These are phyloP conservation scores for Colletotrichum godetiae DNA, from an alignment of 2,329 filamentous ascomycete genomes.

Conservation along the genomic window DNA sequence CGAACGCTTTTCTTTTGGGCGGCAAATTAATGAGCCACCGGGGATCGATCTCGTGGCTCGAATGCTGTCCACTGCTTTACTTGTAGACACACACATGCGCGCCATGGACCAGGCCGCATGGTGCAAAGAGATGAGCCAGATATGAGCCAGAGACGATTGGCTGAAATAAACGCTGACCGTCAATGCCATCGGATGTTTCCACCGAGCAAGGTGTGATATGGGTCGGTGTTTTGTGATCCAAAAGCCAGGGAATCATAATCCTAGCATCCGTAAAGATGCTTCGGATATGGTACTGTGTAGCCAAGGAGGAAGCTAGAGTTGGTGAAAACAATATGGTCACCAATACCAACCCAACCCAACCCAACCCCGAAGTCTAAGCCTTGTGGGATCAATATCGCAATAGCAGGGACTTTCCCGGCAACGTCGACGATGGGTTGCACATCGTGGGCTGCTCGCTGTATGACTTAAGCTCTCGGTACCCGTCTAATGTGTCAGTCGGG, in stretches of 20 bases:
- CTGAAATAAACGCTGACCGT: constrained; percentile 11
- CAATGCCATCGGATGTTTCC: neutral
- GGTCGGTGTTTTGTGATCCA: neutral
- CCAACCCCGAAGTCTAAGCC: constrained; percentile 27
- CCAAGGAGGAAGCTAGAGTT: neutral
- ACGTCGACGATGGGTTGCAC: neutral
- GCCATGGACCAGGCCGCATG: constrained; percentile 1
- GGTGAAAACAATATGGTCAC: neutral
- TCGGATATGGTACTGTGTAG: constrained; percentile 8
- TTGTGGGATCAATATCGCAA: constrained; percentile 15
- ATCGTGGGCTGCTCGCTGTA: neutral
- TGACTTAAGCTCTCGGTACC: neutral
- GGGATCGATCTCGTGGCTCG: neutral
- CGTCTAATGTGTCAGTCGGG: constrained; percentile 23
- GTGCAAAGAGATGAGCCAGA: neutral
- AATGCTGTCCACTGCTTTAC: neutral
- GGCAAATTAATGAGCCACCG: neutral
- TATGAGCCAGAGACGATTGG: constrained; percentile 4
- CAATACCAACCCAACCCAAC: neutral
- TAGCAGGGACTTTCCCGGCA: constrained; percentile 18
- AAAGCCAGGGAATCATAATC: neutral
- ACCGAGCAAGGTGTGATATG: neutral
- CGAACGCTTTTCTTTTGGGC: neutral
- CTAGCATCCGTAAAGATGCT: neutral
- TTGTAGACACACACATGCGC: constrained; percentile 8